A percentile compares a stretch with the other conserved stretches of the same genome.
Conservation (phyloP, 148 eudicot genomes). For the Rhododendron kiyosumense region DNA sequence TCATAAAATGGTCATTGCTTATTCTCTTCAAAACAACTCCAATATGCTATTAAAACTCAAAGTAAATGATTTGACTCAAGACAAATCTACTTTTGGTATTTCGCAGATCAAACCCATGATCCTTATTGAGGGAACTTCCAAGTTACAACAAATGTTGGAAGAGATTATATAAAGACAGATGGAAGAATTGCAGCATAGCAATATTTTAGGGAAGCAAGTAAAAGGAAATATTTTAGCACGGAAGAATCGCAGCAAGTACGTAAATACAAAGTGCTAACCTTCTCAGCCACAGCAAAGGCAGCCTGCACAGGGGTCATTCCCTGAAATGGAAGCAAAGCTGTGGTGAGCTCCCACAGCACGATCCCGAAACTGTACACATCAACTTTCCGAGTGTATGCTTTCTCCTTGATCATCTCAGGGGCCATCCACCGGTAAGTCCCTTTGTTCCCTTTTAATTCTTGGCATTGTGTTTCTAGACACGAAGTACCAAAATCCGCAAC, state of each 20-base stretch:
- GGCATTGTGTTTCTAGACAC: conserved; percentile 84
- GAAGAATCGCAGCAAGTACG: not conserved
- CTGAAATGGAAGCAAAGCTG: conserved; percentile 93
- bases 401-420: conserved; percentile 96
- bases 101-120: not conserved
- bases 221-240: not conserved
- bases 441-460: conserved; percentile 81
- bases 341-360: conserved; percentile 94
- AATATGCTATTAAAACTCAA: not conserved
- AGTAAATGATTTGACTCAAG: not conserved
- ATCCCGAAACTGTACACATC: conserved; percentile 97
- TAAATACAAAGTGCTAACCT: conserved; percentile 39
- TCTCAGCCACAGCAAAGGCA: conserved; percentile 92
- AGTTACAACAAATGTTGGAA: not conserved
- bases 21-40: not conserved
- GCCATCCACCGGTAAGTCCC: conserved; percentile 99
- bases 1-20: not conserved
- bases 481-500: conserved; percentile 98
- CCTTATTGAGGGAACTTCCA: not conserved
- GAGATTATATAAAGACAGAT: not conserved
- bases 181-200: not conserved
- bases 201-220: not conserved
- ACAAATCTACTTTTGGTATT: not conserved
- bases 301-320: conserved; percentile 99
- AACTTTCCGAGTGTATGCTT: conserved; percentile 75